phyloP scores from a whole-genome alignment of 2,329 filamentous ascomycete species.

The Torrubiella hemipterigena region DNA sequence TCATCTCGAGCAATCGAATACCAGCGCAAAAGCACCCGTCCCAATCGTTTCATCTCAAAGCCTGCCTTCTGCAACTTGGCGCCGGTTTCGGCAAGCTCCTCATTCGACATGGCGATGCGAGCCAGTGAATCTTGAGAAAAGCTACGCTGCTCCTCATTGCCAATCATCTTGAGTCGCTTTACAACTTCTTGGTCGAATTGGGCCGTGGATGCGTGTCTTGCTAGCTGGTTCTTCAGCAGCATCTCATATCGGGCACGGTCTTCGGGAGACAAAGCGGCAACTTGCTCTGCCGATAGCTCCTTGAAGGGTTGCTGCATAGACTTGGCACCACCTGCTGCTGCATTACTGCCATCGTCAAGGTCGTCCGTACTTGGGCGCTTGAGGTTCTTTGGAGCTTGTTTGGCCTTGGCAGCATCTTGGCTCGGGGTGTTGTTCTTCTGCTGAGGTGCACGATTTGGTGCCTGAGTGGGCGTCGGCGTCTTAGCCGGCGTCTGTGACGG shows the following conservation, averaged over 20 bases:
- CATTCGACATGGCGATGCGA: conserved; percentile 33
- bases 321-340: conserved; percentile 7
- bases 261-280: conserved; percentile 30
- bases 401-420: conserved; percentile 20
- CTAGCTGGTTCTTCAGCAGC: conserved; percentile 17
- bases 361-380: conserved; percentile 41
- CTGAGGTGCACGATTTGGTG: conserved; percentile 19
- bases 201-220: conserved; percentile 9
- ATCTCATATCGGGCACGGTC: conserved; percentile 33
- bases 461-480: no score
- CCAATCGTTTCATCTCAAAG: conserved; percentile 30
- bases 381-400: conserved; percentile 28
- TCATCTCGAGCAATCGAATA: conserved; percentile 37
- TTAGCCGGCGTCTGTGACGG: no score
- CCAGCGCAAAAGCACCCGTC: conserved; percentile 32
- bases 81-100: conserved; percentile 30
- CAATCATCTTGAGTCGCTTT: conserved; percentile 20
- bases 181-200: conserved; percentile 10
- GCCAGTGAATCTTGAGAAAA: conserved; percentile 26
- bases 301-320: conserved; percentile 13
- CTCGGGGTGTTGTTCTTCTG: conserved; percentile 19
- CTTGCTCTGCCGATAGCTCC: conserved; percentile 17
- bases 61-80: conserved; percentile 29
- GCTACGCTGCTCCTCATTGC: conserved; percentile 27
- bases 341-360: conserved; percentile 13